Conservation (phyloP, 805 yeast species). For the Schwanniomyces sp. region DNA sequence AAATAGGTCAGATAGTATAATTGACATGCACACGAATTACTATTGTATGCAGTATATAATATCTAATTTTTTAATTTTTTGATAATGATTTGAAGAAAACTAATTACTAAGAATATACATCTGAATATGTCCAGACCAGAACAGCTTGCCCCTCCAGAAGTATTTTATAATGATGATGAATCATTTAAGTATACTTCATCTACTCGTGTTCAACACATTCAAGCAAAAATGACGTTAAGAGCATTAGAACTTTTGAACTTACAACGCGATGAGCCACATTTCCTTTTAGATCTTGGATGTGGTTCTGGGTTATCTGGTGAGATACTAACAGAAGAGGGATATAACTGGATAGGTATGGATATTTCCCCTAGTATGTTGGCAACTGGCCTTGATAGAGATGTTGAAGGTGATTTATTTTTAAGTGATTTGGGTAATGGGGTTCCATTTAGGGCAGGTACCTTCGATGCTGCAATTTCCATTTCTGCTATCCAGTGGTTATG, state of each 20-base stretch:
- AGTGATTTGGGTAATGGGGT: conserved; percentile 93
- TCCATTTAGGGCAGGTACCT: conserved; percentile 94
- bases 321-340: conserved; percentile 90
- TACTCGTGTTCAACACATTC: conserved; percentile 97
- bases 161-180: conserved; percentile 89
- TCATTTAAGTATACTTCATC: conserved; percentile 87
- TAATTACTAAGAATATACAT: background rate
- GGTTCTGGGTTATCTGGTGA: conserved; percentile 97
- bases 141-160: conserved; percentile 93
- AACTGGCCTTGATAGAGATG: conserved; percentile 86
- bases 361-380: conserved; percentile 96
- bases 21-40: background rate
- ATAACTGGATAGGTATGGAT: conserved; percentile 94
- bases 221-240: conserved; percentile 94
- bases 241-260: conserved; percentile 85
- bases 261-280: conserved; percentile 57
- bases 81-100: background rate
- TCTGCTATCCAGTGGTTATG: conserved; percentile 98
- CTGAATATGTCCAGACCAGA: conserved; percentile 88
- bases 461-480: conserved; percentile 94
- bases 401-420: conserved; percentile 89
- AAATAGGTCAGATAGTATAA: background rate
- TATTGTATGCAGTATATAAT: background rate
- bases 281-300: conserved; percentile 89
- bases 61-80: background rate